Evolutionary conservation across 2,329 filamentous ascomycete genomes (phyloP).

Genomic region (Colletotrichum siamense): DNA sequence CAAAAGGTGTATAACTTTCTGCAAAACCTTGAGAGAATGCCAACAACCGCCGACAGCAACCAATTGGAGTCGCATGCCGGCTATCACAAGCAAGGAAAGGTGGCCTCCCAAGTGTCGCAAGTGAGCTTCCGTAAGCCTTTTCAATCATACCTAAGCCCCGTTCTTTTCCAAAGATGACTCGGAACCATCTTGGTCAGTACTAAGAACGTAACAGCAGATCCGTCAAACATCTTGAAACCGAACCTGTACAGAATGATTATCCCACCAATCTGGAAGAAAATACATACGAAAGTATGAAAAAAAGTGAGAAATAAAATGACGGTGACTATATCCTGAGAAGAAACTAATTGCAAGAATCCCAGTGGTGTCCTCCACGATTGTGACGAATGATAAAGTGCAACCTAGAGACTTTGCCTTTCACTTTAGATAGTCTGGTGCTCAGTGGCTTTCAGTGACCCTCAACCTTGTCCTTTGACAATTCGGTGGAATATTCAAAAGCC

Average conservation of each 20-base stretch:
- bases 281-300: too few relatives aligned
- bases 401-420: not conserved
- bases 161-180: too few relatives aligned
- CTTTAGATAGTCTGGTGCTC: not conserved
- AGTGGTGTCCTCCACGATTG: not conserved
- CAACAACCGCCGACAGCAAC: not conserved
- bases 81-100: not conserved
- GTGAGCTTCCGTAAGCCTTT: not conserved
- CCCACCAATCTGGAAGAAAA: too few relatives aligned
- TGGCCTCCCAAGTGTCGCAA: not conserved
- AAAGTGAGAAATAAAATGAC: too few relatives aligned
- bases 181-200: too few relatives aligned
- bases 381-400: not conserved
- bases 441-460: not conserved
- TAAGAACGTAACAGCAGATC: too few relatives aligned
- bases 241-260: too few relatives aligned
- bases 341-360: not conserved
- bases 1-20: not conserved
- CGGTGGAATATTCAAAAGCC: not conserved
- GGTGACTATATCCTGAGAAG: too few relatives aligned
- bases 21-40: not conserved
- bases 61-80: not conserved
- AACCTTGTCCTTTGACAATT: not conserved
- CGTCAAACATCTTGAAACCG: too few relatives aligned
- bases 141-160: too few relatives aligned